Base-by-base conservation (phyloP, 2,329 filamentous ascomycete species). In the Aureobasidium musti region DNA sequence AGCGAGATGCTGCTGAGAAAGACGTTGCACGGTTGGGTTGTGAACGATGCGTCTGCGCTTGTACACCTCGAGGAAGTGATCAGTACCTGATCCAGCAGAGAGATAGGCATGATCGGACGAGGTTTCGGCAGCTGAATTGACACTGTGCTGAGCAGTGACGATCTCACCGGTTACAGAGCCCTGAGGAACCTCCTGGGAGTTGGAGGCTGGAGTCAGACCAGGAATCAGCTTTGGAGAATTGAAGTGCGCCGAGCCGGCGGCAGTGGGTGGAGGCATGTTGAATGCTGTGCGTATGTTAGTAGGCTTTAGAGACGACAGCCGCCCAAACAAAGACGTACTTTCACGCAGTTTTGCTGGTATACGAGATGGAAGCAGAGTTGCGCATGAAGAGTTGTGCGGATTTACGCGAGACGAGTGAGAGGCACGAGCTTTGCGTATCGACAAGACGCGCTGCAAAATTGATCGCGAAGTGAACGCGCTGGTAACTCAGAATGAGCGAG, bases 31-130 rank as follows among this genome's bases (percentile, higher is more conserved):
- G n/a, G 49, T 52, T 52, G 49, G 26, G 7, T 57, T 21, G 35
- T 43, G 17, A 23, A 39, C 35, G 21, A 43, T 6, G 39, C 61
- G 49, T 45, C 49, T 64, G 61, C 47, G 61, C 35, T 53, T 64
- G 49, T n/a, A 64, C 11, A n/a, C 23, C 17, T 63, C 60, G 8
- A 35, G n/a, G 13, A 21, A 39, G 3, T 37, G 6, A 13, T 17
- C 17, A 19, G 28, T 11, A 13, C n/a, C 43, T 43, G 6, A 4
- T 26, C 14, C 6, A 21, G 5, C 39, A 19, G 54, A 14, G 19
- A 33, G 35, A 56, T 17, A 41, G 14, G 11, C 14, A 11, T 17
- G 14, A 28, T 19, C 35, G 28, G 53, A 39, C 53, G 35, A 28
- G 30, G 52, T 21, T 21, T 41, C 33, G 35, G 14, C 52, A 26